Base-by-base conservation (phyloP, 108 stramenopile genomes). In the Nitzschia inconspicua region DNA sequence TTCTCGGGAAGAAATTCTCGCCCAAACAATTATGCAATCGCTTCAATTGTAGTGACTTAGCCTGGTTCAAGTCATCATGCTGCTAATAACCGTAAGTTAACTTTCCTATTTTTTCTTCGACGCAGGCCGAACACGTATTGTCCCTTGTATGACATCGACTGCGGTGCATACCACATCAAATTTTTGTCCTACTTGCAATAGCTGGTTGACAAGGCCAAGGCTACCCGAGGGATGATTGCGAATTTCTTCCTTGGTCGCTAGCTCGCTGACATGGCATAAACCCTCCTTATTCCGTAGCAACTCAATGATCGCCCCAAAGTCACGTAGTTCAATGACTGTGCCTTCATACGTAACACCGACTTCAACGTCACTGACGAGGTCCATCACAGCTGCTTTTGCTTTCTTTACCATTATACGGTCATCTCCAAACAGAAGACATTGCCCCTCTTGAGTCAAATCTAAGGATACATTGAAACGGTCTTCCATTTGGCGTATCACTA, bases 251-350 rank as follows among this genome's bases (percentile, higher is more conserved):
- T 41, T 58, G 20, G 68, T 56, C 8, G 72, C 59, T 29, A 93
- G 43, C 53, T 96, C 88, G 26, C 89, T 90, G n/a, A 92, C 75
- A 64, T 96, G 96, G 19, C 95, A 66, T 18, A 96, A 41, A 14
- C 89, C 96, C 63, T 93, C 89, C 44, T 91, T 89, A 60, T 89
- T 91, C 11, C 93, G 80, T n/a, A 93, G 66, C 8, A 96, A 54
- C 63, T 91, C 90, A 43, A 96, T 70, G 22, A 93, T 57, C 44
- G 83, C 85, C 25, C 96, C 95, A 59, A 86, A 95, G 57, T 97
- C 92, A 37, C 88, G 78, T 3, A 95, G 60, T 14, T 92, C 89
- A 37, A 84, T 73, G 14, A 94, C 79, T 6, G 87, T 94, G 3
- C 88, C 94, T 55, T 76, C 78, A 57, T 86, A 79, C 10, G 82